A percentile compares a stretch with the other conserved stretches of the same genome.
Evolutionary conservation across 225 moss, liverwort and hornwort genomes (phyloP).

Genomic region (Pleurozium schreberi): DNA sequence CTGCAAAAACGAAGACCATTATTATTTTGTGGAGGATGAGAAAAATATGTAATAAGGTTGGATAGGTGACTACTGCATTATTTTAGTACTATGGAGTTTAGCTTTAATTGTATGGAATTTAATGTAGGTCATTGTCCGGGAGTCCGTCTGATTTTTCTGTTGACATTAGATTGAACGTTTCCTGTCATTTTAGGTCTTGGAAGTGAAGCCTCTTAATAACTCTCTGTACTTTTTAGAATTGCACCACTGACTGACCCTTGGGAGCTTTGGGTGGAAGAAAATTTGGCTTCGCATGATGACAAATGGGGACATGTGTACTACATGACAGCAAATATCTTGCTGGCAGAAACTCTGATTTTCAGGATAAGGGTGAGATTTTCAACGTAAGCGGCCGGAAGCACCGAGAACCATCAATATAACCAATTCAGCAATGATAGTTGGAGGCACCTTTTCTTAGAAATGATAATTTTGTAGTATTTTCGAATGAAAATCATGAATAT

Average conservation of each 20-base stretch:
- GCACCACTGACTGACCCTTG: background rate
- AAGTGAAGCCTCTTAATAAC: background rate
- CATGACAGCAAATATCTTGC: background rate
- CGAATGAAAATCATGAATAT: background rate
- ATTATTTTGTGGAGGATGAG: background rate
- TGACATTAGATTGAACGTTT: background rate
- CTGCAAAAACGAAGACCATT: background rate
- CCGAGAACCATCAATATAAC: accelerated
- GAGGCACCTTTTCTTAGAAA: background rate
- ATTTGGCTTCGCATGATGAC: no score
- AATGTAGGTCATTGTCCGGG: background rate
- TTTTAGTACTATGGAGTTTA: no score
- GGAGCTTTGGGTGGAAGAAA: background rate
- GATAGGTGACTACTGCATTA: background rate
- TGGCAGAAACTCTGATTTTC: no score
- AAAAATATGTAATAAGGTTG: background rate
- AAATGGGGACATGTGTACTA: background rate
- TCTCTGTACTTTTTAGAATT: background rate
- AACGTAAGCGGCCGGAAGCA: no score
- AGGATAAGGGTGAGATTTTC: background rate
- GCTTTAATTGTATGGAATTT: background rate
- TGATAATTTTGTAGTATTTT: no score
- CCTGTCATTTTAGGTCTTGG: background rate
- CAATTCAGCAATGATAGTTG: accelerated
- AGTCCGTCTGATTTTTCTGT: background rate